phyloP scores from a whole-genome alignment of 768 basidiomycete species.

The Zangia roseola region DNA sequence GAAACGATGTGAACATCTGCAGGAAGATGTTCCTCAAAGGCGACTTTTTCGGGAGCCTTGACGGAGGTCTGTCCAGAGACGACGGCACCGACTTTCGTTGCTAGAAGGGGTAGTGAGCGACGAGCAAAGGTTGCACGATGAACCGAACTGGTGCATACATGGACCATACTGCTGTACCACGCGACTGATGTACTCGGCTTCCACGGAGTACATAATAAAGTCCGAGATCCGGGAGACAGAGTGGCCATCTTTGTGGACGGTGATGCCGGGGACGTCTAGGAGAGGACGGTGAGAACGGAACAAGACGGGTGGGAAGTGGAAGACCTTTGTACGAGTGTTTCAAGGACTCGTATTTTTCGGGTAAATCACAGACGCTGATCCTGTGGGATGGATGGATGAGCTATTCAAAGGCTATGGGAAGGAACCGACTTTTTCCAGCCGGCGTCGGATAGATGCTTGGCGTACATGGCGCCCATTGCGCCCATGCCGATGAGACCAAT shows the following conservation, averaged over 20 bases:
- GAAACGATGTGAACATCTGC: conserved; percentile 86
- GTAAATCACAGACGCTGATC: conserved; percentile 87
- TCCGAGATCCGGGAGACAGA: conserved; percentile 86
- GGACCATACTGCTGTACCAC: conserved; percentile 91
- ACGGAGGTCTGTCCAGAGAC: conserved; percentile 97
- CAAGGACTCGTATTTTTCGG: conserved; percentile 67
- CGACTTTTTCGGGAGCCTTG: conserved; percentile 88
- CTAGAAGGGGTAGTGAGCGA: conserved; percentile 36
- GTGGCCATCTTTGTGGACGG: conserved; percentile 77
- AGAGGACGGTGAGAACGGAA: conserved; percentile 12
- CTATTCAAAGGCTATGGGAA: neutral
- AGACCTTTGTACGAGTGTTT: conserved; percentile 59
- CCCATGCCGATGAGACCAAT: conserved; percentile 98
- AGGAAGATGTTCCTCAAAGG: conserved; percentile 89
- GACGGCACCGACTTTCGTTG: conserved; percentile 88
- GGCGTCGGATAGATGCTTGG: conserved; percentile 66
- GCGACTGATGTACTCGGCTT: conserved; percentile 79
- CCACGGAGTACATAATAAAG: conserved; percentile 93
- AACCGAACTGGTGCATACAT: no score
- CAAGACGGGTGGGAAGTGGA: neutral
- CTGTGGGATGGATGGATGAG: conserved; percentile 37
- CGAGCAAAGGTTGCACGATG: no score
- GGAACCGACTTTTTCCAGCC: conserved; percentile 76
- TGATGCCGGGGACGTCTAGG: conserved; percentile 58
- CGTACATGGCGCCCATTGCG: conserved; percentile 96